These are phyloP conservation scores for Mentha longifolia DNA, from an alignment of 257 asterid genomes.

Conservation along the genomic window DNA sequence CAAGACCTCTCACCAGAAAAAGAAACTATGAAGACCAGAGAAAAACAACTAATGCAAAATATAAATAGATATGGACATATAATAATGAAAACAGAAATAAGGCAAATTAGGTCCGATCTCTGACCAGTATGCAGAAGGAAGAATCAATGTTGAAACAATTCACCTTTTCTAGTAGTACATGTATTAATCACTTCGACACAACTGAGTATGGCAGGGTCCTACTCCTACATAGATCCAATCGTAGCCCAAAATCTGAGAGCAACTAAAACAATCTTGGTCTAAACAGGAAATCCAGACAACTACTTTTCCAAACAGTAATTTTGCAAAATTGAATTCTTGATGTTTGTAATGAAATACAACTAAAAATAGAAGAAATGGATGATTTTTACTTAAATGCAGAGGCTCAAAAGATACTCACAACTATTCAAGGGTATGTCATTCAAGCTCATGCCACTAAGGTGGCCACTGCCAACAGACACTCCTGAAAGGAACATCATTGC, in stretches of 20 bases:
- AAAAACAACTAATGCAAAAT: background rate
- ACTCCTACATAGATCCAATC: background rate
- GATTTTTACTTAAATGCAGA: slow-evolving; percentile 17
- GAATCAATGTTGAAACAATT: slow-evolving; percentile 12
- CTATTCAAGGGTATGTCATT: slow-evolving; percentile 79
- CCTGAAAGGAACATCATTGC: slow-evolving; percentile 94
- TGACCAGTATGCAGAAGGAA: slow-evolving; percentile 20
- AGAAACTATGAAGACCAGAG: background rate
- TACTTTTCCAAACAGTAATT: background rate
- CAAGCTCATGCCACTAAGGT: slow-evolving; percentile 81
- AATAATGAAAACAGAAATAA: background rate
- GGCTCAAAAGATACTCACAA: slow-evolving; percentile 60
- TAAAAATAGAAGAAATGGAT: slow-evolving; percentile 5
- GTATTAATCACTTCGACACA: slow-evolving; percentile 13
- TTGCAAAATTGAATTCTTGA: slow-evolving; percentile 19
- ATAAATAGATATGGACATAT: slow-evolving; percentile 1
- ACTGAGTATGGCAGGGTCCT: slow-evolving; percentile 17
- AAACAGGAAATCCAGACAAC: slow-evolving; percentile 20
- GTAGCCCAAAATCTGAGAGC: slow-evolving; percentile 22
- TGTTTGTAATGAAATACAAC: slow-evolving; percentile 28
- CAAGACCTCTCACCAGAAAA: slow-evolving; percentile 13
- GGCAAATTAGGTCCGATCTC: background rate
- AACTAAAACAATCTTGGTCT: slow-evolving; percentile 8
- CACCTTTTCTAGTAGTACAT: slow-evolving; percentile 14
- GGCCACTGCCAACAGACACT: slow-evolving; percentile 71